phyloP scores from a whole-genome alignment of 192 early-diverging fungal species.

The Thamnidium elegans region DNA sequence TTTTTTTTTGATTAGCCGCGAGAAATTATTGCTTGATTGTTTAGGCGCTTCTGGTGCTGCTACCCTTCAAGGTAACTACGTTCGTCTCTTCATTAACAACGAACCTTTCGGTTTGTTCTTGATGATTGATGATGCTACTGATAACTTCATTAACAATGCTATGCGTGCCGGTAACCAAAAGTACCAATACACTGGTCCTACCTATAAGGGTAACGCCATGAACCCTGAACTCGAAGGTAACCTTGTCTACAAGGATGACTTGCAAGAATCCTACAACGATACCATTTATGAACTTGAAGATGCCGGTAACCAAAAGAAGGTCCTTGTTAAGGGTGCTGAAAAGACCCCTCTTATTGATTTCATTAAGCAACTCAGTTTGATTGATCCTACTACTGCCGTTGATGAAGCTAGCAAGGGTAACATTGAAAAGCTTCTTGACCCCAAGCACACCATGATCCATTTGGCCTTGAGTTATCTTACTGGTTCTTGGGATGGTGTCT shows the following conservation, averaged over 20 bases:
- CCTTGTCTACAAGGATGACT: constrained; percentile 15
- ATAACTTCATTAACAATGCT: constrained; percentile 12
- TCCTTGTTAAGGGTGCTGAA: background rate
- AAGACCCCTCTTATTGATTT: constrained; percentile 23
- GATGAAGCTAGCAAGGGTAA: constrained; percentile 8
- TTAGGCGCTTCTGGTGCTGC: constrained; percentile 42
- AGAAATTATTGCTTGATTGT: constrained; percentile 38
- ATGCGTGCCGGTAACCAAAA: constrained; percentile 10
- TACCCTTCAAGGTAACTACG: constrained; percentile 38
- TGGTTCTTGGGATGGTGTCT: constrained; percentile 41
- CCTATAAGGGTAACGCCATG: constrained; percentile 30
- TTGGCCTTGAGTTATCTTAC: constrained; percentile 40
- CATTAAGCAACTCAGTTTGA: background rate
- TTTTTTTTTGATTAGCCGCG: constrained; percentile 17
- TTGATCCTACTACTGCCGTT: constrained; percentile 12
- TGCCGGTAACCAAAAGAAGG: constrained; percentile 3
- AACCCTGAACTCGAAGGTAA: constrained; percentile 22
- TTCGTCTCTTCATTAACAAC: constrained; percentile 45
- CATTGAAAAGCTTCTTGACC: constrained; percentile 19
- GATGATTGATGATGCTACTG: constrained; percentile 41
- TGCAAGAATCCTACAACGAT: constrained; percentile 7
- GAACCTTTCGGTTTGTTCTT: constrained; percentile 41
- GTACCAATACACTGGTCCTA: constrained; percentile 12
- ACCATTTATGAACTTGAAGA: constrained; percentile 22
- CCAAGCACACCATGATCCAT: constrained; percentile 26